Base-by-base conservation (phyloP, 2,329 filamentous ascomycete genomes). In the Ramularia collo-cygni region DNA sequence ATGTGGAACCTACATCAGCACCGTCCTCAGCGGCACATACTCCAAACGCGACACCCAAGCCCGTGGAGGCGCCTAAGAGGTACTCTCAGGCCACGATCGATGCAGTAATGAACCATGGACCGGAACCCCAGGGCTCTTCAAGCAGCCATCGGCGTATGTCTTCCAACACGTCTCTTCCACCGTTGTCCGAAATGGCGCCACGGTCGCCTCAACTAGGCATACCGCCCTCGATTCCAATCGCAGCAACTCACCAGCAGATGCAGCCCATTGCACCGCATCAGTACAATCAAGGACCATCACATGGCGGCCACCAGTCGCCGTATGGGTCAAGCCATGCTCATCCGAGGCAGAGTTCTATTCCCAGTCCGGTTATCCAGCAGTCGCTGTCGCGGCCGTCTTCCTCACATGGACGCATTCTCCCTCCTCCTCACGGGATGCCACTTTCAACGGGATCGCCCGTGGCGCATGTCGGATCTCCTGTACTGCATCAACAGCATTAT, bases 361-460 rank as follows among this genome's bases (percentile, higher is more conserved):
- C 43, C 26, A 60, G 56, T 37, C 57, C 58, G 5, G 61, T 59
- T 39, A 37, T 57, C 19, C 62, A 62, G 35, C 53, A 56, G 30
- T 43, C 54, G 19, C 27, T 54, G 31, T 52, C 54, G 4, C 44
- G 57, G 18, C 49, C 57, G 8, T 60, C 62, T 14, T 60, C 61
- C 19, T 59, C 61, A 7, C 61, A 63, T 27, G 43, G 60, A 28
- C 61, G 59, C 26, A 61, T 66, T 28, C 47, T 63, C 14, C 60
- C 63, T 29, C 59, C 60, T 5, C 58, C 60, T 28, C 52, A 62
- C 19, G 62, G 56, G 6, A 60, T 64, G 48, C 60, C 55, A 30
- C 29, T 58, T 17, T 49, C 50, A 37, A 49, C 52, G 19, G 48
- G 60, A 8, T 61, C 64, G 28, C 61, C 63, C 15, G 37, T 49